phyloP scores from a whole-genome alignment of 768 basidiomycete species.

The Panaeolus cyanescens region DNA sequence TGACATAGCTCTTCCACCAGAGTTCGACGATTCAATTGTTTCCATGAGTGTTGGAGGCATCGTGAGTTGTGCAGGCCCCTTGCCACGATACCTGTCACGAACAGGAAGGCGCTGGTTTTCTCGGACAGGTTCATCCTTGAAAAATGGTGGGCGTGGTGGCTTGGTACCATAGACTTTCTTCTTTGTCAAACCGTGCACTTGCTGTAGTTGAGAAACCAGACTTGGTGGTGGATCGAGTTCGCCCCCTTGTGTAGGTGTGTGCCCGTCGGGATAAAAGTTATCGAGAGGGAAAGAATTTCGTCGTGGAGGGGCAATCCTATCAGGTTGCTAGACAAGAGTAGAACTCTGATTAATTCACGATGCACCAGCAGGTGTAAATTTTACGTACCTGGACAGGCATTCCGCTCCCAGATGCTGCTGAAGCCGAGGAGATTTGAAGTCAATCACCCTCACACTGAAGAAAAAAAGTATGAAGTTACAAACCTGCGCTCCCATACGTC shows the following conservation, averaged over 20 bases:
- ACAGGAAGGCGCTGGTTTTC: conserved; percentile 20
- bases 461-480: conserved; percentile 15
- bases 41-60: conserved; percentile 23
- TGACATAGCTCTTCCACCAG: conserved; percentile 32
- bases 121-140: conserved; percentile 49
- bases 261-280: conserved; percentile 17
- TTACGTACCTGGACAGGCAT: conserved; percentile 35
- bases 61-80: conserved; percentile 25
- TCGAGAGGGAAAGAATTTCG: conserved; percentile 40
- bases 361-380: conserved; percentile 5
- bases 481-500: conserved; percentile 24
- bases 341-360: conserved; percentile 4
- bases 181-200: conserved; percentile 69
- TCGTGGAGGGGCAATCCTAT: conserved; percentile 24
- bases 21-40: conserved; percentile 16
- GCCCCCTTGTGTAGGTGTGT: conserved; percentile 14
- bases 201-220: conserved; percentile 64
- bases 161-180: conserved; percentile 65
- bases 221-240: conserved; percentile 38
- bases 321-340: conserved; percentile 3
- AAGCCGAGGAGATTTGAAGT: conserved; percentile 19
- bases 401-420: conserved; percentile 12
- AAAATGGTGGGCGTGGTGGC: conserved; percentile 51
- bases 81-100: conserved; percentile 21
- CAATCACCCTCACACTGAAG: conserved; percentile 9